These are phyloP conservation scores for Pleomassaria siparia DNA, from an alignment of 2,329 filamentous ascomycete genomes.

Conservation along the genomic window DNA sequence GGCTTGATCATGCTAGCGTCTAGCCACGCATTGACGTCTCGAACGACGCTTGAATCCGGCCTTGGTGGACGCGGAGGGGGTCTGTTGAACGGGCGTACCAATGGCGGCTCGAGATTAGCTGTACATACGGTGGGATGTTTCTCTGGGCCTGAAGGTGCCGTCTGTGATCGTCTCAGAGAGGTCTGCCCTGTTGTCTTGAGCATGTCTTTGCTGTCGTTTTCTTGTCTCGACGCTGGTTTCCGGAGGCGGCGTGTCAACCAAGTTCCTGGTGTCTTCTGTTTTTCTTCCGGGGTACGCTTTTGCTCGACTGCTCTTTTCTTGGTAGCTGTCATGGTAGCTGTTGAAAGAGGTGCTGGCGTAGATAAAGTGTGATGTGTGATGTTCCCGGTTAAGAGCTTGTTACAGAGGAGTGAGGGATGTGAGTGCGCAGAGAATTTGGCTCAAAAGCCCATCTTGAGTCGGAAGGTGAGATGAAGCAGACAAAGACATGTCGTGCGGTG, in stretches of 20 bases:
- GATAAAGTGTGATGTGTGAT: slow-evolving; percentile 1
- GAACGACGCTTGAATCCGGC: slow-evolving; percentile 27
- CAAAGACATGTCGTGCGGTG: neutral
- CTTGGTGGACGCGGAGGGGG: slow-evolving; percentile 25
- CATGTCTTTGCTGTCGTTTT: slow-evolving; percentile 4
- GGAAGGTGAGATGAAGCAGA: neutral
- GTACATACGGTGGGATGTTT: slow-evolving; percentile 4
- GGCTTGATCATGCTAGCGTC: slow-evolving; percentile 30
- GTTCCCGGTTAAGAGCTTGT: slow-evolving; percentile 6
- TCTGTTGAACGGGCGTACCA: slow-evolving; percentile 11
- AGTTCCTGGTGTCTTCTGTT: slow-evolving; percentile 21
- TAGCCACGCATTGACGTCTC: slow-evolving; percentile 37
- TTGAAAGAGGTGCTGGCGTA: slow-evolving; percentile 8
- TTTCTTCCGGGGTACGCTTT: neutral
- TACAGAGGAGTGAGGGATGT: neutral
- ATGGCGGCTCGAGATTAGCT: slow-evolving; percentile 10
- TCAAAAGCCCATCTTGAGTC: neutral
- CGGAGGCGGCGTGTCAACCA: slow-evolving; percentile 31
- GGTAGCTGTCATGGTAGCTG: slow-evolving; percentile 13
- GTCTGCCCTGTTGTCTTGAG: slow-evolving; percentile 7
- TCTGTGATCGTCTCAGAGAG: slow-evolving; percentile 24
- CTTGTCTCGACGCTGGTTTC: slow-evolving; percentile 20
- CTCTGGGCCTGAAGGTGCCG: slow-evolving; percentile 22
- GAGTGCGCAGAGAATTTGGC: neutral
- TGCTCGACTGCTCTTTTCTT: slow-evolving; percentile 12